Conservation (phyloP, 805 yeast genomes). For the Scheffersomyces ergatensis region DNA sequence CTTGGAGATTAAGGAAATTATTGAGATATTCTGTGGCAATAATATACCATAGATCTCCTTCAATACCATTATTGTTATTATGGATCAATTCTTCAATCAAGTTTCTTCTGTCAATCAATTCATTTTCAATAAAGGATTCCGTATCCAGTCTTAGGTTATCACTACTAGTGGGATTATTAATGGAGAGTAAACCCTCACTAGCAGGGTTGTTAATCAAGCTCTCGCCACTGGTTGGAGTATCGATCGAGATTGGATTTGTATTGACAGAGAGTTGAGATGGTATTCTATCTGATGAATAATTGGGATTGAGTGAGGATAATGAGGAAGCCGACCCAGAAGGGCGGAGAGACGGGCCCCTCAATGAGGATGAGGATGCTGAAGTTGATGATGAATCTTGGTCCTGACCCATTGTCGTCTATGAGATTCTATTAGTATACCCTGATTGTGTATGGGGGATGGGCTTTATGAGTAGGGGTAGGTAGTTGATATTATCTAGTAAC, state of each 20-base stretch:
- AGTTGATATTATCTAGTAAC: no score
- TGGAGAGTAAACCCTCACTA: no score
- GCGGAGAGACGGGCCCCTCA: no score
- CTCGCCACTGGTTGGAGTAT: no score
- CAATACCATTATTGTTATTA: slow-evolving; percentile 19
- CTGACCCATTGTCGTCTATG: no score
- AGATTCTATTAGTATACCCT: no score
- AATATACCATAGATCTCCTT: slow-evolving; percentile 50
- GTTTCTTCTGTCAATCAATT: slow-evolving; percentile 14
- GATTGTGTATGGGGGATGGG: no score
- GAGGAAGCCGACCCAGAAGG: background rate
- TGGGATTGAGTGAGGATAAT: background rate
- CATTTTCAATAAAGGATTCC: slow-evolving; percentile 3
- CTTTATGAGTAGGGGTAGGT: no score
- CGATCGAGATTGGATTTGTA: background rate
- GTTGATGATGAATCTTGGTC: background rate
- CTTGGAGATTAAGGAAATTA: slow-evolving; percentile 33
- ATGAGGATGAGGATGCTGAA: background rate
- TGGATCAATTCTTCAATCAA: slow-evolving; percentile 14
- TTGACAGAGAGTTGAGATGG: background rate
- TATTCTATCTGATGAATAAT: background rate
- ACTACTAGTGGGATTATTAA: background rate
- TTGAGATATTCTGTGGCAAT: slow-evolving; percentile 47
- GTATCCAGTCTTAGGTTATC: background rate
- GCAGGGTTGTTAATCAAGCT: no score